Evolutionary conservation across 1,139 yeast genomes (phyloP).

Genomic region (Lodderomyces theae): DNA sequence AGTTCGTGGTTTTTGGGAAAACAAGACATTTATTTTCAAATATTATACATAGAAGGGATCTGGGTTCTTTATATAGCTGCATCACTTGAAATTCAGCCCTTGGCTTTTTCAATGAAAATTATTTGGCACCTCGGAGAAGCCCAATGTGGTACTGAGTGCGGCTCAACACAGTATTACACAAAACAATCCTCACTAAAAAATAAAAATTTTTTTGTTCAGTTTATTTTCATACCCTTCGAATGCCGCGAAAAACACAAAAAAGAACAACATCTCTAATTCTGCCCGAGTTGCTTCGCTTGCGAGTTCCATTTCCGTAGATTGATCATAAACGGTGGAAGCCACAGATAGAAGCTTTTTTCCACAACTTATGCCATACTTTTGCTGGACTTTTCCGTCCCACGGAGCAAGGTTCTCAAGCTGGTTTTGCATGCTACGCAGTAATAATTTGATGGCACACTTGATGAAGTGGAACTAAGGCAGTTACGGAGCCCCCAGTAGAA

Average conservation of each 20-base stretch:
- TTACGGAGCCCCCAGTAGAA: background rate
- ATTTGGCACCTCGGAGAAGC: background rate
- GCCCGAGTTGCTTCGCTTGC: background rate
- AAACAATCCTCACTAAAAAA: background rate
- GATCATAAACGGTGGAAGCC: no score
- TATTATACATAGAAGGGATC: no score
- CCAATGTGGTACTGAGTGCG: slow-evolving; percentile 1
- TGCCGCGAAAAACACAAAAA: background rate
- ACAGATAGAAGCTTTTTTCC: no score
- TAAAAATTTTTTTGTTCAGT: background rate
- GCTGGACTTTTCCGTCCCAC: no score
- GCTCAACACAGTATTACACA: background rate
- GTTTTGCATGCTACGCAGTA: background rate
- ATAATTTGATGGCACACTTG: background rate
- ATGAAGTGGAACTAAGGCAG: background rate
- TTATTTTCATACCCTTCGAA: no score
- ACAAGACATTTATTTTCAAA: no score
- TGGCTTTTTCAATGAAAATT: no score
- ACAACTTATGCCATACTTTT: no score
- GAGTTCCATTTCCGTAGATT: background rate
- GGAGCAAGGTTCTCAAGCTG: no score
- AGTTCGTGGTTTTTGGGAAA: no score
- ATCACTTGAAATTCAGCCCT: no score
- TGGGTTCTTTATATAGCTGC: no score
- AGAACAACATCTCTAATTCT: background rate